Evolutionary conservation across 805 yeast species (phyloP), one percentile per base, ranked within the genome.

Genomic region (Groenewaldozyma salmanticensis): DNA sequence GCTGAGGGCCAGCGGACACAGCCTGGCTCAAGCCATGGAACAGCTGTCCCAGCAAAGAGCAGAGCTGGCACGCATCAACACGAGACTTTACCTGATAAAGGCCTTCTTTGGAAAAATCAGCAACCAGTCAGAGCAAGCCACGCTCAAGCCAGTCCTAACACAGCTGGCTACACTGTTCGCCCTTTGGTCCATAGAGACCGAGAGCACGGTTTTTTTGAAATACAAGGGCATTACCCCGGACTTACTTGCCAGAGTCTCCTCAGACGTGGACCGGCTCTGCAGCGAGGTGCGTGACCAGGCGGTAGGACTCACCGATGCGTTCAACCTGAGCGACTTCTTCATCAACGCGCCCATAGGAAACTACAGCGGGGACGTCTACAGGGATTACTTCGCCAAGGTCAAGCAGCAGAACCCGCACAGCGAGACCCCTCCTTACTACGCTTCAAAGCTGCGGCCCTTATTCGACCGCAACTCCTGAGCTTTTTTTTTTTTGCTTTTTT

Each of bases 301-400:
- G 41, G 75, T 85, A 58, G 81, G 82, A 1, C 68, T 83, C 52
- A 81, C 94, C 4, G 96, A 87, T 62, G 72, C 94, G 1, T 87
- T 87, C 69, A 76, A 81, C 61, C 71, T 81, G 48, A 76, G 85
- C 32, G 95, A 87, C 63, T 80, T 72, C 58, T 74, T 81, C 65
- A 71, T 87, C 55, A 83, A 86, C 59, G 77, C 95, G 0, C 79
- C 92, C 3, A 72, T 87, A 43, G 96, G 96, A 36, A 71, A 68
- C 43, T 79, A 72, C 61, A 77, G 82, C 52, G 96, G 96, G 44
- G 79, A 87, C 58, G 78, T 85, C 42, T 87, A 86, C 65, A n/a
- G n/a, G n/a, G n/a, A n/a, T n/a, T n/a, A n/a, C n/a, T n/a, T n/a
- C n/a, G n/a, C n/a, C n/a, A n/a, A n/a, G n/a, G n/a, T n/a, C n/a